Base-by-base conservation (phyloP, 768 basidiomycete species). In the Rhizopogon vesiculosus region DNA sequence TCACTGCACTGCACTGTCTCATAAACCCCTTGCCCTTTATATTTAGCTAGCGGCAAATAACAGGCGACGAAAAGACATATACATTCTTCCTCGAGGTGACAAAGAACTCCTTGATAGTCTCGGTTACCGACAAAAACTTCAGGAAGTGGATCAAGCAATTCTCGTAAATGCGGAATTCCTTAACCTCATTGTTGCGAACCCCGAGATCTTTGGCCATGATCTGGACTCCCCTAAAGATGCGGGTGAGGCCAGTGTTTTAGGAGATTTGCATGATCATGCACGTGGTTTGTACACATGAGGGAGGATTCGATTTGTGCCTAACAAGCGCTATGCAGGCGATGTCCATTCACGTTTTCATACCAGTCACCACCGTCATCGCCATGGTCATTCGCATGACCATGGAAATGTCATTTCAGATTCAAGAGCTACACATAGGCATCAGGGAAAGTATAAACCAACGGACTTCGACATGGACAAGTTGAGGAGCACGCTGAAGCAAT, bases 401-500 rank as follows among this genome's bases (percentile, higher is more conserved):
- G 44, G 52, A 29, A 12, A 19, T 19, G 51, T 29, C 33, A 44
- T 56, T 2, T 10, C 16, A 5, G 62, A 66, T 45, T 61, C 62
- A 2, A 56, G 42, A 40, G 31, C 42, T 3, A 56, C 31, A 35
- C 44, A 53, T 61, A 58, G 42, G 45, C 61, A 38, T 44, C 67
- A 48, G 46, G 56, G 45, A 63, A 70, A 42, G 48, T 78, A 78
- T 60, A 77, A 73, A 55, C 80, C 85, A 1, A 83, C 80, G 0
- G 89, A 91, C 39, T 81, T 81, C 57, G 89, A 93, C 61, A 88
- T 90, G 84, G 93, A 97, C 66, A 95, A 96, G 66, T 74, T 98
- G 41, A 75, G 93, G 56, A 94, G 92, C 64, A 96, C 94, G 0
- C 71, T 98, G 40, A 92, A 96, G 65, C 93, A 96, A 63, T 87